Conservation (phyloP, 2,329 filamentous ascomycete species). For the Alternaria gaisen region DNA sequence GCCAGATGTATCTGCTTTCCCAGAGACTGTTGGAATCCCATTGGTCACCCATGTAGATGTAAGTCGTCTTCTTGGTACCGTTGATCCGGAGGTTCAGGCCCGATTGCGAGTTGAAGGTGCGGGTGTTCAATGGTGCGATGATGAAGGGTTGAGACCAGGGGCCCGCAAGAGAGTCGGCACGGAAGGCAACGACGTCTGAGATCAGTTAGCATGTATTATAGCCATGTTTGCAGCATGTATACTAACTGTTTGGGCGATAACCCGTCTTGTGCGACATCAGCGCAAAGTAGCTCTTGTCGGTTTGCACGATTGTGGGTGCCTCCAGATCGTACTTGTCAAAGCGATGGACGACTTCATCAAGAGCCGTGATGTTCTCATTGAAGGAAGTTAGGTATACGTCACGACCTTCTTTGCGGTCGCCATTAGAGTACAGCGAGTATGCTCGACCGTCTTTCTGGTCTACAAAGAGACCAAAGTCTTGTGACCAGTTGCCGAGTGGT, state of each 20-base stretch:
- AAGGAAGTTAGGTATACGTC: constrained; percentile 67
- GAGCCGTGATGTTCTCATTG: constrained; percentile 61
- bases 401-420: constrained; percentile 63
- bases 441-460: constrained; percentile 66
- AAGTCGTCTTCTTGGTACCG: constrained; percentile 60
- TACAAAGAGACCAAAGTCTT: constrained; percentile 69
- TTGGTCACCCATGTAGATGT: constrained; percentile 62
- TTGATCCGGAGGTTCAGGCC: constrained; percentile 60
- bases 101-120: constrained; percentile 64
- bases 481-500: constrained; percentile 69
- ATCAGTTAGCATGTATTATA: constrained; percentile 7
- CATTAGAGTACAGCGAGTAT: constrained; percentile 68
- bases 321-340: constrained; percentile 69
- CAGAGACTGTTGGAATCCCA: constrained; percentile 66
- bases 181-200: constrained; percentile 64
- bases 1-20: constrained; percentile 67
- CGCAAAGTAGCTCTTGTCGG: constrained; percentile 67
- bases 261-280: constrained; percentile 71
- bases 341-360: constrained; percentile 63
- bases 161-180: constrained; percentile 60
- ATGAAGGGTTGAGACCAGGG: constrained; percentile 66
- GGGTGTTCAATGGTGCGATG: constrained; percentile 61
- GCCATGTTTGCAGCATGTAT: background rate
- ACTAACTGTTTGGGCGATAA: constrained; percentile 65
- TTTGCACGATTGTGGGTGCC: constrained; percentile 68